Conservation (phyloP, 106 monocot genomes). For the Dendrobium officinale region DNA sequence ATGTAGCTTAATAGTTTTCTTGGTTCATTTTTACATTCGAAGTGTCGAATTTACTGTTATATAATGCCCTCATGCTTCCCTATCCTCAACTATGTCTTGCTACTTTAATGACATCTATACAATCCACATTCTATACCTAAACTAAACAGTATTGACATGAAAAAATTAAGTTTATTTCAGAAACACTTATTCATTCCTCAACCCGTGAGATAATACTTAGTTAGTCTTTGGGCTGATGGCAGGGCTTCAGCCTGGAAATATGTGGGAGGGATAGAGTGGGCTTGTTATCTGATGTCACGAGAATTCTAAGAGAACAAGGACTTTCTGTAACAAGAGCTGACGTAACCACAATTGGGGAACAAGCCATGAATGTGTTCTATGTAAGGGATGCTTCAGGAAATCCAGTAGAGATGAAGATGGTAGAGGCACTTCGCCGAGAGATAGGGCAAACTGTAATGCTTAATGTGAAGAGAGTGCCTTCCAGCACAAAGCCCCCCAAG, state of each 20-base stretch:
- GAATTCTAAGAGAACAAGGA: conserved; percentile 81
- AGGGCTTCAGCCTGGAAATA: conserved; percentile 84
- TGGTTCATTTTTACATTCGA: no score
- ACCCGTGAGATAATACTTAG: background rate
- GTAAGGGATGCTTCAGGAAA: conserved; percentile 74
- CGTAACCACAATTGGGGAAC: conserved; percentile 62
- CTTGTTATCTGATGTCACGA: conserved; percentile 82
- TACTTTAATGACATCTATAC: background rate
- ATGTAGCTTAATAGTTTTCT: no score
- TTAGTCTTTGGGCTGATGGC: background rate
- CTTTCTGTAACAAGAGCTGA: conserved; percentile 67
- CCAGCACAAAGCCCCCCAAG: conserved; percentile 21
- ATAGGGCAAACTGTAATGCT: conserved; percentile 82
- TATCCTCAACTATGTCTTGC: background rate
- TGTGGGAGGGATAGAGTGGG: conserved; percentile 84
- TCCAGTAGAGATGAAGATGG: conserved; percentile 55
- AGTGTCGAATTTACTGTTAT: no score
- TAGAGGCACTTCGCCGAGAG: conserved; percentile 60
- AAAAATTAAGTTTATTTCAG: background rate
- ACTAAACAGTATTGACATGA: background rate
- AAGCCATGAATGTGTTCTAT: conserved; percentile 79
- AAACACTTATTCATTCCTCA: background rate
- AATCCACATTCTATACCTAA: background rate
- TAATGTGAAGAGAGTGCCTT: conserved; percentile 62
- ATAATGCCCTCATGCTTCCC: no score